These are phyloP conservation scores for Colletotrichum gigasporum DNA, from an alignment of 2,329 filamentous ascomycete genomes.

Conservation along the genomic window DNA sequence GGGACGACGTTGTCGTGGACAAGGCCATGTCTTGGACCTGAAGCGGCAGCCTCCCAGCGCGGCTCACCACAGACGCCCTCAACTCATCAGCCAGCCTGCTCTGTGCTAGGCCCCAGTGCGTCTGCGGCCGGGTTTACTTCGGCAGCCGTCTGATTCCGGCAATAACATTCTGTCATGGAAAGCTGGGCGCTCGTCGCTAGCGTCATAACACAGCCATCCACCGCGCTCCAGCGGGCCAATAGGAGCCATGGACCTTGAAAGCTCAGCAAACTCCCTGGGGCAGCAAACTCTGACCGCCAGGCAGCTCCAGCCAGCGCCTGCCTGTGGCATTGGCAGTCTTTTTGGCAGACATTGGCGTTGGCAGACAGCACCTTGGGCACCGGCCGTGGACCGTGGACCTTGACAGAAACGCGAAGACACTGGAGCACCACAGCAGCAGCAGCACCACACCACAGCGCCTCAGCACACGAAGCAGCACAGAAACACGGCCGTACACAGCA, in stretches of 20 bases:
- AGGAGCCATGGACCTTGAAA: background rate
- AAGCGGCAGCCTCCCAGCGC: slow-evolving; percentile 3
- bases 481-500: background rate
- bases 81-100: slow-evolving; percentile 16
- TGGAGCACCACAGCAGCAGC: slow-evolving; percentile 10
- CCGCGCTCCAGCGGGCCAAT: slow-evolving; percentile 20
- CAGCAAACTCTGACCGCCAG: slow-evolving; percentile 24
- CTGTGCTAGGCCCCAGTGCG: background rate
- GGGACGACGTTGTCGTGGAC: background rate
- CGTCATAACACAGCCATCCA: slow-evolving; percentile 32
- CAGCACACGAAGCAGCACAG: slow-evolving; percentile 7
- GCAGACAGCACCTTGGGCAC: background rate
- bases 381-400: slow-evolving; percentile 15
- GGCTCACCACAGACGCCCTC: slow-evolving; percentile 8
- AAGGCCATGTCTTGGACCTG: background rate
- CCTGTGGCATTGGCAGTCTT: background rate
- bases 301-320: background rate
- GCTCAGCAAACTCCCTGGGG: slow-evolving; percentile 20
- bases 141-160: slow-evolving; percentile 24
- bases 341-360: background rate
- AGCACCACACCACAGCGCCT: background rate
- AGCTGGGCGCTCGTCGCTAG: slow-evolving; percentile 26
- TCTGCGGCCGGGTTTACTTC: slow-evolving; percentile 25
- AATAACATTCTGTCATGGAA: slow-evolving; percentile 27
- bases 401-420: slow-evolving; percentile 4